phyloP scores from a whole-genome alignment of 1,284 basidiomycete genomes.

The Pisolithus thermaeus region DNA sequence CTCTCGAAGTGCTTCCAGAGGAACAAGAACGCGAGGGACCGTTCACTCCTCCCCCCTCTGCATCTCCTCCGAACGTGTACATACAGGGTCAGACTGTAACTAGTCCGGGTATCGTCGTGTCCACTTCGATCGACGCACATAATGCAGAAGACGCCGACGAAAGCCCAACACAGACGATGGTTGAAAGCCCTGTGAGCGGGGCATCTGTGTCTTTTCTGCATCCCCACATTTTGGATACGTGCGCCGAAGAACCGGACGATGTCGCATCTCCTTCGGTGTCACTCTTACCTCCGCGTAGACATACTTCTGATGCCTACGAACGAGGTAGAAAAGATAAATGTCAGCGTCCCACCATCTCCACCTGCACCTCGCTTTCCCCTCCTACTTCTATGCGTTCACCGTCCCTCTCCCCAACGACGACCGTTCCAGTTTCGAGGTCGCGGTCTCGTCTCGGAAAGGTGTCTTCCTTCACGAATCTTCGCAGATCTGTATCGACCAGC shows the following conservation, averaged over 20 bases:
- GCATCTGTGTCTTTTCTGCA: constrained; percentile 5
- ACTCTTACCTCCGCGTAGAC: constrained; percentile 10
- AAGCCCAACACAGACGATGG: neutral
- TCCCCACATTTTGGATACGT: neutral
- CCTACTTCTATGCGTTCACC: neutral
- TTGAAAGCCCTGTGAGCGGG: neutral
- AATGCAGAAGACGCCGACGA: neutral
- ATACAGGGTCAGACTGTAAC: neutral
- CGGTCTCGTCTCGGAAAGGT: neutral
- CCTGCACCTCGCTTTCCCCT: constrained; percentile 22
- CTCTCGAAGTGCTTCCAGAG: constrained; percentile 27
- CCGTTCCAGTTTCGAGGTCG: neutral
- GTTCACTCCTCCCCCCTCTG: constrained; percentile 6
- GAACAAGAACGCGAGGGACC: constrained; percentile 21
- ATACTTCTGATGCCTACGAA: constrained; percentile 13
- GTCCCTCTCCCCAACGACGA: neutral
- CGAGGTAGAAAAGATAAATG: constrained; percentile 9
- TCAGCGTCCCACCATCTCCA: constrained; percentile 13
- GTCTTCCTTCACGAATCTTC: constrained; percentile 24
- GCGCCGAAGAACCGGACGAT: constrained; percentile 10
- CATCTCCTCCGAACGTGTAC: neutral
- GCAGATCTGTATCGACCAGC: constrained; percentile 31
- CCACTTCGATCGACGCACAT: constrained; percentile 6
- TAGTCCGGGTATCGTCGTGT: constrained; percentile 15
- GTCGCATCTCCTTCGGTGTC: neutral